Evolutionary conservation across 2,329 filamentous ascomycete genomes (phyloP).

Genomic region (Verticillium zaregamsianum): DNA sequence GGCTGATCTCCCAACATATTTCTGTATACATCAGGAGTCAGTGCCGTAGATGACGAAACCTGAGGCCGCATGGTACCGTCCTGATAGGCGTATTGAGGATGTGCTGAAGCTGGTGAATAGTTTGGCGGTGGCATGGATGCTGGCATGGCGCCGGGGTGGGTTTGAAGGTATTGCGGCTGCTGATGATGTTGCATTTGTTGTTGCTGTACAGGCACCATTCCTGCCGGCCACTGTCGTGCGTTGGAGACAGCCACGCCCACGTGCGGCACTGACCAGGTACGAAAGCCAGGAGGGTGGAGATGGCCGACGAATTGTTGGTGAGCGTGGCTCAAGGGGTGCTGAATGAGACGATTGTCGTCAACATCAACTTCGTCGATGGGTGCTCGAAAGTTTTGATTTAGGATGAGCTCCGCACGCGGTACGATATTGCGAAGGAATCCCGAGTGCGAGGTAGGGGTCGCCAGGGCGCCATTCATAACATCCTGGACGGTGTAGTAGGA

Average conservation of each 20-base stretch:
- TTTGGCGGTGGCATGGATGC: not conserved
- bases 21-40: not conserved
- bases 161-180: not conserved
- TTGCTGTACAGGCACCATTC: not conserved
- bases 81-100: not conserved
- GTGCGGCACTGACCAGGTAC: not conserved
- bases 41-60: not conserved
- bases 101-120: not conserved
- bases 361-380: slow-evolving; percentile 58
- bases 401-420: slow-evolving; percentile 54
- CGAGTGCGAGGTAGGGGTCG: slow-evolving; percentile 50
- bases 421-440: slow-evolving; percentile 6
- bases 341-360: slow-evolving; percentile 6
- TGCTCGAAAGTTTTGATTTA: slow-evolving; percentile 62
- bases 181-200: not conserved
- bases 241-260: not conserved
- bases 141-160: not conserved
- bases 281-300: not conserved
- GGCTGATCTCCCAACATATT: not conserved
- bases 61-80: not conserved
- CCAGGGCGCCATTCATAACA: slow-evolving; percentile 58
- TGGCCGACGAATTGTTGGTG: not conserved
- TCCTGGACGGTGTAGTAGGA: slow-evolving; percentile 85
- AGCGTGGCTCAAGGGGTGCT: not conserved
- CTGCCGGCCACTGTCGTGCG: not conserved